Base-by-base conservation (phyloP, 2,329 filamentous ascomycete species). In the Salinomyces thailandicus region DNA sequence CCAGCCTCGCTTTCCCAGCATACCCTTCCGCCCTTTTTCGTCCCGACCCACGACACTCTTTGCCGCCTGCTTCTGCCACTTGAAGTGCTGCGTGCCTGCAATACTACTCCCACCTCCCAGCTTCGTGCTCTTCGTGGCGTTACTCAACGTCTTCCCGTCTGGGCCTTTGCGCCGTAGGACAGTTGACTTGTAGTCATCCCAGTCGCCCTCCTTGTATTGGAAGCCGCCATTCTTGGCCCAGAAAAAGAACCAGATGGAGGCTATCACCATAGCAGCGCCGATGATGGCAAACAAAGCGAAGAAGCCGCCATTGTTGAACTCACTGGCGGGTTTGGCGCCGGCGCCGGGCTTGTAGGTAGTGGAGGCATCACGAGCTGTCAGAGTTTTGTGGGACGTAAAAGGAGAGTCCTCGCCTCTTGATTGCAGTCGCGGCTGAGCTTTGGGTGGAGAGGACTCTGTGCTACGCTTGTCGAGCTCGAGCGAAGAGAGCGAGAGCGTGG, bases 181-280 rank as follows among this genome's bases (percentile, higher is more conserved):
- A 0, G 89, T 95, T 1, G 82, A 81, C 60, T 96, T 96, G 75
- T 98, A 98, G 55, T 98, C 91, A 5, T 96, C 89, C 89, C 91
- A 98, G 62, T 98, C 91, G 22, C 76, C 71, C 45, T 93, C 67
- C 31, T 73, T 73, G 71, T 86, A 96, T 45, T 82, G 68, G 66
- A 96, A 95, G 11, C 91, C 91, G 43, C 91, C 91, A 51, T 96
- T 94, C 64, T 83, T 89, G 39, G 89, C 89, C 82, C 85, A 93
- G 72, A 93, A 93, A 73, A 98, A 96, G 72, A 98, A 95, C 87
- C 91, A 98, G 55, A 96, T 85, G 16, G 72, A 75, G 0, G 69
- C 73, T 3, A 83, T 41, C 16, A 91, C 81, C 55, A 96, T 81
- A 19, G 66, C 75, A 1, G 78, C 77, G 20, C 84, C 85, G 35